phyloP scores from a whole-genome alignment of 2,329 filamentous ascomycete species.

The Trichoderma sp. region DNA sequence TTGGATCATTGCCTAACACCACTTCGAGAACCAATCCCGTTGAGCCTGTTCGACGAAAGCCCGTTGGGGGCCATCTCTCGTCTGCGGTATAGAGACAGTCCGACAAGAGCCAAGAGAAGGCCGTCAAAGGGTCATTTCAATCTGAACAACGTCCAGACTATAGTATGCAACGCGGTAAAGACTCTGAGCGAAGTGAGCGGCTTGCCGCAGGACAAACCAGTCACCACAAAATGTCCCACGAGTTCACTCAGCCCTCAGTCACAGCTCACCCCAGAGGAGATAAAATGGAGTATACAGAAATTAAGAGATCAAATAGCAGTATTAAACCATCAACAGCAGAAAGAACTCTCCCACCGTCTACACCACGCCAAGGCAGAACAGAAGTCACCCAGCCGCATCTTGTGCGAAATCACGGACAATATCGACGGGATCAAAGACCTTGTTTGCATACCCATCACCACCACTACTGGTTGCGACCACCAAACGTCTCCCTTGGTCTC shows the following conservation, averaged over 20 bases:
- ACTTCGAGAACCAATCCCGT: not conserved
- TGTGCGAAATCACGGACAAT: slow-evolving; percentile 34
- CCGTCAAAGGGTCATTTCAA: not conserved
- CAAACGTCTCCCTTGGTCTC: slow-evolving; percentile 32
- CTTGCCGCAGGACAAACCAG: not conserved
- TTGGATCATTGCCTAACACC: not conserved
- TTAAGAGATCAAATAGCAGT: slow-evolving; percentile 23
- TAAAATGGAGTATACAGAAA: slow-evolving; percentile 30
- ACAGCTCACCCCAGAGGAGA: slow-evolving; percentile 15
- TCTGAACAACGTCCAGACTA: not conserved
- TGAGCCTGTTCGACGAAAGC: not conserved
- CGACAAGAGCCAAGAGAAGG: not conserved
- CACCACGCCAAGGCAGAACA: slow-evolving; percentile 20
- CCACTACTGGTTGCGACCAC: slow-evolving; percentile 60
- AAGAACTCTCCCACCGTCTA: not conserved
- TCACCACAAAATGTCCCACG: not conserved
- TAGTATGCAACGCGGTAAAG: not conserved
- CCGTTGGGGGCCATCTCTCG: not conserved
- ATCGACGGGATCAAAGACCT: slow-evolving; percentile 37
- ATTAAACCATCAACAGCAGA: slow-evolving; percentile 21
- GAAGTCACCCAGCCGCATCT: slow-evolving; percentile 34
- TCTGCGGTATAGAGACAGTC: not conserved
- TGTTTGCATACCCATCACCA: slow-evolving; percentile 65
- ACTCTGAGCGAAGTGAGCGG: not conserved
- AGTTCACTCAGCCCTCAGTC: not conserved